Evolutionary conservation across 2,329 filamentous ascomycete genomes (phyloP), one percentile per base, ranked within the genome.

Genomic region (Helminthosporium solani): DNA sequence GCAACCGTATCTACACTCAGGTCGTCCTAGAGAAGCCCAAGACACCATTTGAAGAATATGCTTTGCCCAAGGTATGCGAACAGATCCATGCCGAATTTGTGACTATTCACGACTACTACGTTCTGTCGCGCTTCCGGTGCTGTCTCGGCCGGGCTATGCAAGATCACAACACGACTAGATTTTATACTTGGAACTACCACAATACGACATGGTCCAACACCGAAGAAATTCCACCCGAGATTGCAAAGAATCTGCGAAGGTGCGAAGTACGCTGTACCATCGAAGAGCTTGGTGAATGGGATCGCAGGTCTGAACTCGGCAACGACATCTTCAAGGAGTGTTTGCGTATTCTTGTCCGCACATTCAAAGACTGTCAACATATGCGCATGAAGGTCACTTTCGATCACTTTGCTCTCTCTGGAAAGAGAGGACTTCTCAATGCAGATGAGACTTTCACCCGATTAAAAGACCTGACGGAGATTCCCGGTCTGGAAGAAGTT

Each of bases 281-380:
- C 15, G 41, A 44, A 31, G 34, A 44, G 21, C 41, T 44, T 12
- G 23, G 41, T 16, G 41, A 38, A 14, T 44, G 41, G 41, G 41
- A 44, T 11, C 41, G 25, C 14, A 37, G 41, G 27, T 37, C 33
- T n/a, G 25, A 37, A 18, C 16, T 25, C 14, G 41, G 33, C 9
- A 31, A 6, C 33, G 33, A 44, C n/a, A 37, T 33, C 33, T 44
- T 44, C 41, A 44, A 44, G 11, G 33, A 44, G 18, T 44, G 41
- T 16, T 16, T 44, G 8, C 41, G 33, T 5, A 37, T 44, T 6
- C 33, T 44, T 8, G 27, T 38, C 5, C 33, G 34, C n/a, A 44
- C 33, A 9, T 44, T 44, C 41, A 44, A 44, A 20, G 15, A 14
- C 9, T 37, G 33, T 16, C 33, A n/a, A 20, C 12, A 28, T 14